These are phyloP conservation scores for Gastrodia elata DNA, from an alignment of 106 monocot genomes.

Conservation along the genomic window DNA sequence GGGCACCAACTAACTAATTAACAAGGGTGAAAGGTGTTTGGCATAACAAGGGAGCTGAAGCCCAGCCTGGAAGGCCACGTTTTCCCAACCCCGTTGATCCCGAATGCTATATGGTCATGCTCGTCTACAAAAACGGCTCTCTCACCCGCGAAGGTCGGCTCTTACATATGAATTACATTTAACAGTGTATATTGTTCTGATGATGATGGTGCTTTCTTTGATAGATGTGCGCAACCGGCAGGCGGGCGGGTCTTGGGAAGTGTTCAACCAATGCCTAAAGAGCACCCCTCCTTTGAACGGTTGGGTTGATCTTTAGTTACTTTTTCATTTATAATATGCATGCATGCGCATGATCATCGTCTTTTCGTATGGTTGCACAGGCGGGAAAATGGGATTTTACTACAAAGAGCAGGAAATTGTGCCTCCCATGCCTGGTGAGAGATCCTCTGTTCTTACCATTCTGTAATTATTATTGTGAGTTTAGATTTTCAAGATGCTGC, in stretches of 20 bases:
- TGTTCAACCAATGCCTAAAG: conserved; percentile 48
- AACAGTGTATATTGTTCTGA: too few relatives aligned
- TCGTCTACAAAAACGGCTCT: conserved; percentile 93
- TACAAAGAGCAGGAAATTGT: conserved; percentile 94
- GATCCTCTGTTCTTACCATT: too few relatives aligned
- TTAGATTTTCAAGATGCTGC: too few relatives aligned
- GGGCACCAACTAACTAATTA: not conserved
- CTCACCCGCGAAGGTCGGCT: conserved; percentile 80
- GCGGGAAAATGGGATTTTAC: conserved; percentile 91
- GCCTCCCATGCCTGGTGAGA: conserved; percentile 85
- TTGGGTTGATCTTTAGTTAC: conserved; percentile 8
- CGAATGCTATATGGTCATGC: conserved; percentile 97
- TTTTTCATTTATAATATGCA: not conserved
- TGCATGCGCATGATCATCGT: not conserved
- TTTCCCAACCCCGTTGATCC: conserved; percentile 91
- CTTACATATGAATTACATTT: not conserved
- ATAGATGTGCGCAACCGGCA: conserved; percentile 55
- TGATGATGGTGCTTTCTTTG: conserved; percentile 6
- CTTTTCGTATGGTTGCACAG: conserved; percentile 15
- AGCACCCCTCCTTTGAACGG: conserved; percentile 52
- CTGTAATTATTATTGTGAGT: too few relatives aligned
- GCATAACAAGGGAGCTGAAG: conserved; percentile 66
- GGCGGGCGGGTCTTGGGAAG: conserved; percentile 61
- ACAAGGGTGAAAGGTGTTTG: conserved; percentile 58
- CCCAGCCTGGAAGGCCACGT: conserved; percentile 91